Evolutionary conservation across 2,329 filamentous ascomycete species (phyloP).

Genomic region (Pyrenochaeta sp.): DNA sequence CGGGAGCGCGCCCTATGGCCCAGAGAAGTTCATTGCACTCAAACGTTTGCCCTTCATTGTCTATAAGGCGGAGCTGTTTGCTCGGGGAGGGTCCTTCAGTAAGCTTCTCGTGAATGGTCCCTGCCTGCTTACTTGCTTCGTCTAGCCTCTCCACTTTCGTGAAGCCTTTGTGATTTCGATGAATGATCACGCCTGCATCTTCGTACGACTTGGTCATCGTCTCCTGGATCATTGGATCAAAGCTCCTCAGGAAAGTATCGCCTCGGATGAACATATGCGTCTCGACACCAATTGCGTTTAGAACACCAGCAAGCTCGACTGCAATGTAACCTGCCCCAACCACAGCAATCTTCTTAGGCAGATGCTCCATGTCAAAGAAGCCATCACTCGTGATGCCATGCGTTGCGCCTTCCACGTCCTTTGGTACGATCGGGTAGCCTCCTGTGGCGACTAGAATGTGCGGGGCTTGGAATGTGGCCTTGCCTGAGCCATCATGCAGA

Average conservation of each 20-base stretch:
- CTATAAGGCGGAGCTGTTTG: constrained; percentile 46
- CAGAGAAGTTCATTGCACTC: constrained; percentile 72
- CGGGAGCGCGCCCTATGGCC: constrained; percentile 78
- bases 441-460: constrained; percentile 81
- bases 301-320: constrained; percentile 76
- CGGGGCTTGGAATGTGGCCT: constrained; percentile 75
- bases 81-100: background rate
- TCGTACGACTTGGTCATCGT: constrained; percentile 78
- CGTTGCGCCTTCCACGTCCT: constrained; percentile 70
- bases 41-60: constrained; percentile 58
- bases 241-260: constrained; percentile 76
- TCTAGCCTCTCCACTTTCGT: constrained; percentile 64
- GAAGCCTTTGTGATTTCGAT: constrained; percentile 63
- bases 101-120: constrained; percentile 59
- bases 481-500: constrained; percentile 70
- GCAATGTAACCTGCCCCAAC: constrained; percentile 86
- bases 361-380: constrained; percentile 80
- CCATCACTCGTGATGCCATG: constrained; percentile 78
- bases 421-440: constrained; percentile 70
- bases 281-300: constrained; percentile 80
- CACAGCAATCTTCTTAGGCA: constrained; percentile 80
- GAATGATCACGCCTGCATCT: constrained; percentile 75
- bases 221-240: constrained; percentile 85
- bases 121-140: background rate
- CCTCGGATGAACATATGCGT: constrained; percentile 84